phyloP scores from a whole-genome alignment of 768 basidiomycete species.

The Sarcodon sp. region DNA sequence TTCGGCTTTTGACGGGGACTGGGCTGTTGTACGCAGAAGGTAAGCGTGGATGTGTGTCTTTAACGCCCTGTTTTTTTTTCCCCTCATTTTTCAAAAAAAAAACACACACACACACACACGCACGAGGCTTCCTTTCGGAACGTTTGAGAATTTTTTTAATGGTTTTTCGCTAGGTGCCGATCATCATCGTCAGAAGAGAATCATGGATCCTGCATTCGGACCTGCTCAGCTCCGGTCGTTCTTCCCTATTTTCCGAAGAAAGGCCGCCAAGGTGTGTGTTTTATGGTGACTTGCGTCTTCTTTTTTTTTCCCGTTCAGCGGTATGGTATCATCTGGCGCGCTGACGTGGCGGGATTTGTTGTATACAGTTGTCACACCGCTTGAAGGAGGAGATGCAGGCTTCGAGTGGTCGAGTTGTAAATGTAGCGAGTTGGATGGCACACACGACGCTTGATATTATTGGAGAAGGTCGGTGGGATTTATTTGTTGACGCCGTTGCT shows the following conservation, averaged over 20 bases:
- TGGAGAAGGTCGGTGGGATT: slow-evolving; percentile 15
- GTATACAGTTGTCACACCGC: slow-evolving; percentile 9
- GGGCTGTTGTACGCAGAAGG: slow-evolving; percentile 11
- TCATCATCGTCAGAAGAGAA: slow-evolving; percentile 17
- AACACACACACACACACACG: too few relatives aligned
- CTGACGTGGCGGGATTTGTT: not conserved
- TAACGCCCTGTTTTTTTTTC: not conserved
- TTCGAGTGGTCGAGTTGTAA: slow-evolving; percentile 6
- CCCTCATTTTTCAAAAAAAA: not conserved
- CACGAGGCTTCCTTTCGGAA: not conserved
- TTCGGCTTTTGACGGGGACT: slow-evolving; percentile 11
- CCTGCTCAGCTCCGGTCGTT: slow-evolving; percentile 13
- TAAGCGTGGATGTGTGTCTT: not conserved
- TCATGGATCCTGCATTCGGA: slow-evolving; percentile 17
- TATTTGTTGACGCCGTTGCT: too few relatives aligned
- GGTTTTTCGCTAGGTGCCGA: slow-evolving; percentile 5
- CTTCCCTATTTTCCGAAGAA: slow-evolving; percentile 13
- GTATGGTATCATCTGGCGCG: not conserved
- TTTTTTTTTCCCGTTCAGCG: not conserved
- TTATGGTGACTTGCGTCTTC: not conserved
- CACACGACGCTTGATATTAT: slow-evolving; percentile 16
- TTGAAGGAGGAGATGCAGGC: slow-evolving; percentile 12
- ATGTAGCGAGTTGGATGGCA: slow-evolving; percentile 11
- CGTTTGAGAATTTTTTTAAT: not conserved
- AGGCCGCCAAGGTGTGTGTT: slow-evolving; percentile 8